A percentile compares a stretch with the other conserved stretches of the same genome.
Evolutionary conservation across 768 basidiomycete genomes (phyloP).

Genomic region (Podaxis rugospora): DNA sequence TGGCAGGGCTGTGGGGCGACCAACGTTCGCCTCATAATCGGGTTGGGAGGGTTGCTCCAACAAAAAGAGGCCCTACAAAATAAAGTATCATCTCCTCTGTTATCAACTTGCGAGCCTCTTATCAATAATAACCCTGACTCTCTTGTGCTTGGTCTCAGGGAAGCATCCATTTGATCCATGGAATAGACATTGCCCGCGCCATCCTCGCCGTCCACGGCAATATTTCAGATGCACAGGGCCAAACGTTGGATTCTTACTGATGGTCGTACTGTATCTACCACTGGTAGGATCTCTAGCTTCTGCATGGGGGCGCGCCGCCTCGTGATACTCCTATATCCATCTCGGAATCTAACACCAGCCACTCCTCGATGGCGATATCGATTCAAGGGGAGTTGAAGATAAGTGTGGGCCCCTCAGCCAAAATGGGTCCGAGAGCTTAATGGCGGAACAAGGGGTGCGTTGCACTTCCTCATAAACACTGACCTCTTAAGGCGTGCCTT

Average conservation of each 20-base stretch:
- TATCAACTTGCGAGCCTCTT: not conserved
- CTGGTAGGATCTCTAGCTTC: constrained; percentile 63
- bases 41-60: constrained; percentile 48
- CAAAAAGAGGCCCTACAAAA: constrained; percentile 48
- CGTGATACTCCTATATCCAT: not conserved
- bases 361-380: not conserved
- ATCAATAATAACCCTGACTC: not conserved
- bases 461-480: constrained; percentile 46
- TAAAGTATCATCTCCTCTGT: constrained; percentile 31
- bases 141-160: constrained; percentile 28
- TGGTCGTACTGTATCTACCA: constrained; percentile 55
- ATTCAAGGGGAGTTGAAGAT: constrained; percentile 4
- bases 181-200: constrained; percentile 52
- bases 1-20: constrained; percentile 63
- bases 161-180: constrained; percentile 60
- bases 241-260: constrained; percentile 59
- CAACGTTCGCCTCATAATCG: constrained; percentile 44
- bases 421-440: constrained; percentile 55
- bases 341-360: not conserved
- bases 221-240: constrained; percentile 38
- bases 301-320: constrained; percentile 38
- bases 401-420: constrained; percentile 34
- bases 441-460: constrained; percentile 44
- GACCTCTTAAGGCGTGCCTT: constrained; percentile 47
- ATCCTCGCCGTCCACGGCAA: constrained; percentile 52